phyloP scores from a whole-genome alignment of 257 asterid genomes.

The Solanum gandarillasii region DNA sequence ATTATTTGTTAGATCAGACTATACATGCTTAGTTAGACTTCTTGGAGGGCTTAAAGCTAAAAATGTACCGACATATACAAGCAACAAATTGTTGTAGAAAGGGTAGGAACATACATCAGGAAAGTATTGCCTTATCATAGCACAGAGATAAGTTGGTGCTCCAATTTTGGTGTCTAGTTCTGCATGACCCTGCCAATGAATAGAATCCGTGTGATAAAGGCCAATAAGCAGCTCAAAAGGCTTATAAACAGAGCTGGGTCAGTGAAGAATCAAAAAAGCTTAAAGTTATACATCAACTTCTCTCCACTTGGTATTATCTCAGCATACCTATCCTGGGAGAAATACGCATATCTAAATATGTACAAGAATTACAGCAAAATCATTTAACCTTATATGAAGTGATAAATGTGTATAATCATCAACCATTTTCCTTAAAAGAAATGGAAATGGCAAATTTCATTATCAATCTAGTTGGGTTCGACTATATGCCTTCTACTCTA shows the following conservation, averaged over 20 bases:
- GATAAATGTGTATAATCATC: background rate
- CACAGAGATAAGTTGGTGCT: conserved; percentile 46
- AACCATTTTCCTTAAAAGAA: background rate
- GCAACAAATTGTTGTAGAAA: background rate
- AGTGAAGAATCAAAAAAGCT: background rate
- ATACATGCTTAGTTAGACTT: background rate
- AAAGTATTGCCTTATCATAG: conserved; percentile 60
- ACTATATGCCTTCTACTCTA: background rate
- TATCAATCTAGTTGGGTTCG: background rate
- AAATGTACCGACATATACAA: background rate
- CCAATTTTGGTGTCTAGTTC: conserved; percentile 81
- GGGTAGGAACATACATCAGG: conserved; percentile 33
- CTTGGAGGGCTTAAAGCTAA: background rate
- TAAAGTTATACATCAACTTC: background rate
- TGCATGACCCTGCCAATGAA: conserved; percentile 46
- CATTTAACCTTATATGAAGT: background rate
- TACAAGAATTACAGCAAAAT: background rate
- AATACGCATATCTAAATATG: background rate
- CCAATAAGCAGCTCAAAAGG: background rate
- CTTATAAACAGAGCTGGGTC: background rate
- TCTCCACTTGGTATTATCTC: background rate
- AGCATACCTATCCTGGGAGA: background rate
- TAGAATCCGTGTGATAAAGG: background rate
- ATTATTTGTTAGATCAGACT: background rate
- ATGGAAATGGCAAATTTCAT: background rate